phyloP scores from a whole-genome alignment of 306 rosid species.

The Fagus crenata region DNA sequence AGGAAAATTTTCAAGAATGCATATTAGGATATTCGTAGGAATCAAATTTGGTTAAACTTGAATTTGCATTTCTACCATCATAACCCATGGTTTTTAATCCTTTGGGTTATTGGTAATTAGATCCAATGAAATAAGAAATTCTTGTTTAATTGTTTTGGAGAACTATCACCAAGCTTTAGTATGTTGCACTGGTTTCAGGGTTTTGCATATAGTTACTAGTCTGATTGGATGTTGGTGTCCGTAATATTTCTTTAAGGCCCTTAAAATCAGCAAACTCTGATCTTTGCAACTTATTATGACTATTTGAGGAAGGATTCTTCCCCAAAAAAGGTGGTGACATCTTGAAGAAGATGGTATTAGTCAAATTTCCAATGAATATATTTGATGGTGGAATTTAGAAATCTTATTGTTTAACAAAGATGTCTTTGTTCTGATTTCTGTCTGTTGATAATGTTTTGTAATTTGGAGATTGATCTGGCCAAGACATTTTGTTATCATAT shows the following conservation, averaged over 20 bases:
- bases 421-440: background rate
- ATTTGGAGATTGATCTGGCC: background rate
- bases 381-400: background rate
- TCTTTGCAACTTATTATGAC: background rate
- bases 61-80: background rate
- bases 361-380: background rate
- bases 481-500: background rate
- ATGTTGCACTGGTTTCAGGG: background rate
- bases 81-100: background rate
- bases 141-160: background rate
- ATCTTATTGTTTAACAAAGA: background rate
- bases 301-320: background rate
- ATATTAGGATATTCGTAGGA: constrained; percentile 6
- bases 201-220: background rate
- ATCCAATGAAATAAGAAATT: constrained; percentile 1
- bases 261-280: background rate
- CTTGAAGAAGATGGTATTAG: background rate
- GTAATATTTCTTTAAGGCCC: background rate
- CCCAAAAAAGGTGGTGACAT: background rate
- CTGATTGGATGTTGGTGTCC: background rate
- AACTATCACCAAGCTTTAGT: background rate
- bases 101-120: background rate
- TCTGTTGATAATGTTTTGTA: background rate
- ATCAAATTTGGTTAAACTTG: constrained; percentile 19
- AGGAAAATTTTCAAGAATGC: background rate